These are phyloP conservation scores for Dianthus caryophyllus DNA, from an alignment of 148 eudicot genomes.

Conservation along the genomic window DNA sequence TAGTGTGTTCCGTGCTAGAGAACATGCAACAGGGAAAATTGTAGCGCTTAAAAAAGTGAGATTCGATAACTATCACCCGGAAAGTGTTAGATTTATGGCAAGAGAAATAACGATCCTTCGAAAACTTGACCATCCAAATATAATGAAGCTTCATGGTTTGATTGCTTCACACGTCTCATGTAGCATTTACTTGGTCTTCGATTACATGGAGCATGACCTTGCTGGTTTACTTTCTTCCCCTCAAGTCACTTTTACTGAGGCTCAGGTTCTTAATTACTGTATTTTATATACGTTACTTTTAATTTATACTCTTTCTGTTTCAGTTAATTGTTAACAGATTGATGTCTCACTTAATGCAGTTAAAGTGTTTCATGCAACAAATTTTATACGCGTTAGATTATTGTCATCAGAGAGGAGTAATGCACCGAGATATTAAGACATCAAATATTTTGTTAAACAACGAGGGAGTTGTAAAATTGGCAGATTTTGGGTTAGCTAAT, in stretches of 20 bases:
- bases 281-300: not conserved
- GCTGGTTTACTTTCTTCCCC: slow-evolving; percentile 77
- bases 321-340: too few species aligned
- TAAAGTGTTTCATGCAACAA: slow-evolving; percentile 86
- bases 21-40: slow-evolving; percentile 54
- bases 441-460: slow-evolving; percentile 76
- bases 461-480: slow-evolving; percentile 75
- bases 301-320: too few species aligned
- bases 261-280: too few species aligned
- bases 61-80: slow-evolving; percentile 75
- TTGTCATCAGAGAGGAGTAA: slow-evolving; percentile 72
- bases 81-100: slow-evolving; percentile 90
- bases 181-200: slow-evolving; percentile 78
- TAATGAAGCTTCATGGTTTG: slow-evolving; percentile 76
- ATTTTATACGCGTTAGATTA: slow-evolving; percentile 66
- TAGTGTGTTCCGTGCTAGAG: slow-evolving; percentile 72
- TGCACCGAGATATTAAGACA: slow-evolving; percentile 84
- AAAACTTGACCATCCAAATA: slow-evolving; percentile 79
- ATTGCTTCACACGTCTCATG: slow-evolving; percentile 68
- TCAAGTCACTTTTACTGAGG: slow-evolving; percentile 53
- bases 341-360: slow-evolving; percentile 33
- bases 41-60: slow-evolving; percentile 90
- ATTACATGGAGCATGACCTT: slow-evolving; percentile 97
- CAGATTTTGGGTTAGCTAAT: slow-evolving; percentile 89
- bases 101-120: slow-evolving; percentile 85